Evolutionary conservation across 352 stramenopile genomes (phyloP).

Genomic region (Phytophthora megakarya): DNA sequence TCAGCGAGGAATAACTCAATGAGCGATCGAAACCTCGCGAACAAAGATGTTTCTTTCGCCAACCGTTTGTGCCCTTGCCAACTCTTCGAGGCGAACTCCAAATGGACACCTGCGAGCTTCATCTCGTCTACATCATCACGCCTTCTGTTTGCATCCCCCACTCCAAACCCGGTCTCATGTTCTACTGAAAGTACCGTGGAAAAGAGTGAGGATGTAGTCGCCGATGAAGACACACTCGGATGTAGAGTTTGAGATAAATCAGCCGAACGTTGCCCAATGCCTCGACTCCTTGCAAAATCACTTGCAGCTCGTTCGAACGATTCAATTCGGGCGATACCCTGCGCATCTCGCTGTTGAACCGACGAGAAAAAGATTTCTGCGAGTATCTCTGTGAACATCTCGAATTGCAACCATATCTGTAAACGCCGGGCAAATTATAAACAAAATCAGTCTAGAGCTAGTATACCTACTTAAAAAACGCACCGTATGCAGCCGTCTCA

Average conservation of each 20-base stretch:
- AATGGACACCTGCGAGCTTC: conserved; percentile 55
- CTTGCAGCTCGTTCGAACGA: conserved; percentile 37
- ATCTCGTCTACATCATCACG: conserved; percentile 59
- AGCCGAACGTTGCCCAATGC: conserved; percentile 16
- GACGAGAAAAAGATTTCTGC: conserved; percentile 70
- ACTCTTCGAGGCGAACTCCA: conserved; percentile 69
- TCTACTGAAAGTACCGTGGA: conserved; percentile 11
- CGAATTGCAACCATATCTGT: conserved; percentile 84
- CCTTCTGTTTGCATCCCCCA: background rate
- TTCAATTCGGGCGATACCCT: conserved; percentile 30
- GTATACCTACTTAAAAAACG: too few relatives aligned
- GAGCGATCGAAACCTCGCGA: conserved; percentile 59
- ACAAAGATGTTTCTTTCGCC: conserved; percentile 48
- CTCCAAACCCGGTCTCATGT: conserved; percentile 3
- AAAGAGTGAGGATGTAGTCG: conserved; percentile 35
- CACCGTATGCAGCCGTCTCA: conserved; percentile 70
- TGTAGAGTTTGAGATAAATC: conserved; percentile 19
- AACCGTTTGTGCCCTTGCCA: conserved; percentile 76
- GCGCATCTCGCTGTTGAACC: conserved; percentile 45
- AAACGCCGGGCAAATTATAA: background rate
- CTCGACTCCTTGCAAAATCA: conserved; percentile 32
- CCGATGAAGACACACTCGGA: conserved; percentile 30
- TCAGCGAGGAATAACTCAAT: conserved; percentile 56
- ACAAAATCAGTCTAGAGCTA: too few relatives aligned
- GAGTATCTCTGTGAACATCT: conserved; percentile 68